Evolutionary conservation across 495 filamentous ascomycete genomes (phyloP).

Genomic region (Hyaloscypha finlandica): DNA sequence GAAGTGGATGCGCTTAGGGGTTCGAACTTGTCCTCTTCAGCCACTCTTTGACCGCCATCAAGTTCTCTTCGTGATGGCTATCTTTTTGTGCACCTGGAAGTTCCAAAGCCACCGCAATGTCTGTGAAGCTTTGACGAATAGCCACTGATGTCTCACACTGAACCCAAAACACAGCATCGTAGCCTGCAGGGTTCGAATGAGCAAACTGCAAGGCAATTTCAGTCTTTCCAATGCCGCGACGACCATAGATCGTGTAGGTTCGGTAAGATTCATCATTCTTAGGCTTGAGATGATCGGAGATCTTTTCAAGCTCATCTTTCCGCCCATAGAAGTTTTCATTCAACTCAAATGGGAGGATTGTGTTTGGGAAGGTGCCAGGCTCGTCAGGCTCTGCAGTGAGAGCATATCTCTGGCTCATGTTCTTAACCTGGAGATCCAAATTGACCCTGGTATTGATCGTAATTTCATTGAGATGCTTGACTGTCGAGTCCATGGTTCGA

Average conservation of each 20-base stretch:
- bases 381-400: neutral
- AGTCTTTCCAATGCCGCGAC: constrained; percentile 20
- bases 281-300: neutral
- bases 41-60: constrained; percentile 26
- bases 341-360: constrained; percentile 9
- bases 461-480: constrained; percentile 14
- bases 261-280: neutral
- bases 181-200: constrained; percentile 6
- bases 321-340: constrained; percentile 17
- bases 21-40: constrained; percentile 22
- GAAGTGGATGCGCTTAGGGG: too few species aligned
- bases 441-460: constrained; percentile 10
- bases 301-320: constrained; percentile 13
- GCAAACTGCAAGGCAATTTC: constrained; percentile 16
- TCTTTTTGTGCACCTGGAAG: constrained; percentile 22
- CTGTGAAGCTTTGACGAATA: constrained; percentile 31
- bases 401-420: constrained; percentile 3
- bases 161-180: constrained; percentile 28
- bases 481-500: neutral
- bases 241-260: constrained; percentile 17
- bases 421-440: constrained; percentile 1
- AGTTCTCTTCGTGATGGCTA: constrained; percentile 28
- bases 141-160: constrained; percentile 25
- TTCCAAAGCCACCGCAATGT: constrained; percentile 25
- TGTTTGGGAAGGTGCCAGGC: neutral